Evolutionary conservation across 108 stramenopile genomes (phyloP).

Genomic region (Cyclotella kingstonii): DNA sequence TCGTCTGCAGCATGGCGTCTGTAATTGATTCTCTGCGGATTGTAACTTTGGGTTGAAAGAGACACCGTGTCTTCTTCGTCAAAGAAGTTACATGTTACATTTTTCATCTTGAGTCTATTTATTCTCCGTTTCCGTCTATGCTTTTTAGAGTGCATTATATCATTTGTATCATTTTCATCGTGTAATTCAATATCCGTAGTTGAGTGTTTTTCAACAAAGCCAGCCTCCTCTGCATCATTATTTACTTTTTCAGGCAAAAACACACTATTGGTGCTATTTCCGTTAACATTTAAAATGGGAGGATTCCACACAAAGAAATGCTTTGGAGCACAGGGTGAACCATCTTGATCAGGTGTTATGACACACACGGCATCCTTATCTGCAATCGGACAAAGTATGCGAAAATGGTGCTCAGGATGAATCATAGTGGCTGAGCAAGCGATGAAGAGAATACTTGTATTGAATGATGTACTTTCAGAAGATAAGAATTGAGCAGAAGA

Average conservation of each 20-base stretch:
- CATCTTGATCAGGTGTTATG: conserved; percentile 62
- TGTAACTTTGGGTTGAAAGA: background rate
- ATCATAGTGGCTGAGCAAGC: conserved; percentile 92
- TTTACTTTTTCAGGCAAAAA: conserved; percentile 27
- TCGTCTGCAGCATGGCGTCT: conserved; percentile 88
- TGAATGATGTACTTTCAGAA: background rate
- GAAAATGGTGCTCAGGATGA: conserved; percentile 83
- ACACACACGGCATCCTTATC: conserved; percentile 44
- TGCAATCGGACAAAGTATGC: conserved; percentile 66
- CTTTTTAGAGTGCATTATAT: conserved; percentile 15
- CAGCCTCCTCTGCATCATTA: background rate
- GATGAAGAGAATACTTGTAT: conserved; percentile 58
- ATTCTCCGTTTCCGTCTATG: conserved; percentile 6
- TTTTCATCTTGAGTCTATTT: background rate
- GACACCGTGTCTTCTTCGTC: background rate
- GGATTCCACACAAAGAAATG: conserved; percentile 91
- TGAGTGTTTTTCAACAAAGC: background rate
- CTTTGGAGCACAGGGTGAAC: conserved; percentile 75
- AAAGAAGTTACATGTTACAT: background rate
- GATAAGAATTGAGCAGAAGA: conserved; percentile 20
- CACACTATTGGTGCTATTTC: conserved; percentile 31
- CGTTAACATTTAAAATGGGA: conserved; percentile 57
- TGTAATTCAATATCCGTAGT: conserved; percentile 4
- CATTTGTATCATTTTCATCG: background rate
- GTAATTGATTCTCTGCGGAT: conserved; percentile 9